Percentiles rank a stretch among this genome's conserved stretches.
Evolutionary conservation across 352 stramenopile genomes (phyloP).

Genomic region (Thalassiosira allenii): DNA sequence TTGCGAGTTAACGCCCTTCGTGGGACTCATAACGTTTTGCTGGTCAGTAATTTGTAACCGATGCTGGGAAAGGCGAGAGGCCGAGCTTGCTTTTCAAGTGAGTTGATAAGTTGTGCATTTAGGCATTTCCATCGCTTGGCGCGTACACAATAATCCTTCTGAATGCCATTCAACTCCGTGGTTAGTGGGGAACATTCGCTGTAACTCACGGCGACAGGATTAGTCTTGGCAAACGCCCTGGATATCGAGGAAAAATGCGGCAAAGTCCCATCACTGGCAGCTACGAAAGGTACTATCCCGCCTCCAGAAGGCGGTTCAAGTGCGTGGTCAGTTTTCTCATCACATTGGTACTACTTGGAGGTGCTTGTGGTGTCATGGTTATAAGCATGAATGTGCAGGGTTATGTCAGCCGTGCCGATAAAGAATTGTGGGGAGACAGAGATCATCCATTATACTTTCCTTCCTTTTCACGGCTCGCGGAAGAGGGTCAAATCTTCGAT

Average conservation of each 20-base stretch:
- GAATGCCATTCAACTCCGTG: background rate
- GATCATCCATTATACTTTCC: conserved; percentile 77
- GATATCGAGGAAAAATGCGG: conserved; percentile 73
- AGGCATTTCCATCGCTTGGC: background rate
- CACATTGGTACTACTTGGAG: conserved; percentile 68
- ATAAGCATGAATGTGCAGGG: conserved; percentile 86
- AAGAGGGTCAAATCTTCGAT: conserved; percentile 82
- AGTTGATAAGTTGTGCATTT: background rate
- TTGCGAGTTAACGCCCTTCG: conserved; percentile 80
- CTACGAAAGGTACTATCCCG: conserved; percentile 73
- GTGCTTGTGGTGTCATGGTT: conserved; percentile 83
- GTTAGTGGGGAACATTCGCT: conserved; percentile 67
- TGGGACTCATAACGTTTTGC: conserved; percentile 79
- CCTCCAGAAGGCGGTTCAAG: conserved; percentile 65
- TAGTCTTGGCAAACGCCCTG: conserved; percentile 48
- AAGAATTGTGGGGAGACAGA: conserved; percentile 43
- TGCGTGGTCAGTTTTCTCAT: conserved; percentile 71
- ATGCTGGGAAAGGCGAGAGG: conserved; percentile 81
- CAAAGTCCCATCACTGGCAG: conserved; percentile 74
- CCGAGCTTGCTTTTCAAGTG: conserved; percentile 58
- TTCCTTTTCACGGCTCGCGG: conserved; percentile 66
- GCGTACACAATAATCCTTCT: background rate
- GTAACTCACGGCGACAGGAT: conserved; percentile 17
- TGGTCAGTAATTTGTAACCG: conserved; percentile 76
- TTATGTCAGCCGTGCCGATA: conserved; percentile 71